Base-by-base conservation (phyloP, 2,329 filamentous ascomycete species). In the Tolypocladium endophyticum region DNA sequence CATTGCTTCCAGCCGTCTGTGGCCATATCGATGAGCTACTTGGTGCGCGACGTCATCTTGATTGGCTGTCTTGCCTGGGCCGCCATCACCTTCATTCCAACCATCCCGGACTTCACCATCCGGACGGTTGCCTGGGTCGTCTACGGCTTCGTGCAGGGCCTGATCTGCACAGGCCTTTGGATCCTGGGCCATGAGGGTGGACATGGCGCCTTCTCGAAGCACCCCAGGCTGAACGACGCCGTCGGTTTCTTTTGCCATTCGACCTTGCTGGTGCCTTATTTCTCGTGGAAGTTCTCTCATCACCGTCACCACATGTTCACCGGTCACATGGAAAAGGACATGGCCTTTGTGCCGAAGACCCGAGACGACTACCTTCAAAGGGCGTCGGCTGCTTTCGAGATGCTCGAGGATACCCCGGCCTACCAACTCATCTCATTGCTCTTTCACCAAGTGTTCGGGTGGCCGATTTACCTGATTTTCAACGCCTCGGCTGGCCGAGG, bases 251-350 rank as follows among this genome's bases (percentile, higher is more conserved):
- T 80, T 55, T 73, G 85, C 20, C 87, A 89, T 77, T 87, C 83
- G 9, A 76, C 81, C 61, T 77, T 89, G 45, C 72, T 87, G 62
- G 86, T 88, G 1, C 87, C 87, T 4, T 90, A 86, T 74, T 89
- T 88, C 74, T 85, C 83, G 57, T 90, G 87, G 87, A 85, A 87
- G 74, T 85, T 84, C 70, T 85, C 81, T 41, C 87, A 90, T 71
- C 80, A 81, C 61, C 81, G 86, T 57, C 87, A 90, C 73, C 87
- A 90, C 74, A 82, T 81, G 64, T 86, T 83, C 72, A 85, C 84
- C 47, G 84, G 84, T 64, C 81, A 88, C 74, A 85, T 87, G 76
- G 80, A 85, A 60, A 85, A 84, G 74, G 86, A 88, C 70, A 86
- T 85, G 69, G 83, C 81, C 25, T 87, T 86, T 62, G 84, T 87